These are phyloP conservation scores for Sporothrix protearum DNA, from an alignment of 2,329 filamentous ascomycete genomes.

Conservation along the genomic window DNA sequence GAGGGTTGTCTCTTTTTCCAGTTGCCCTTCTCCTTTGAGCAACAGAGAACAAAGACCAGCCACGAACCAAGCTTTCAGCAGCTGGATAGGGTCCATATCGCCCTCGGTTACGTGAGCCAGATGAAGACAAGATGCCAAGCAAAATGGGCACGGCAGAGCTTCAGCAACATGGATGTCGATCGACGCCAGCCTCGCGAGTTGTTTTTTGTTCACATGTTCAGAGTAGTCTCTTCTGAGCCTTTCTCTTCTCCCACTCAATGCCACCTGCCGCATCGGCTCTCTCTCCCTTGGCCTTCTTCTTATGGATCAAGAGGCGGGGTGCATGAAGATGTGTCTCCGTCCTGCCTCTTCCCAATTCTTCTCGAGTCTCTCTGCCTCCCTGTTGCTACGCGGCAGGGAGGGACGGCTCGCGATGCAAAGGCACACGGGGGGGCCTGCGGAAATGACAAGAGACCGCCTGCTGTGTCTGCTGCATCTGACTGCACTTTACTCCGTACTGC, in stretches of 20 bases:
- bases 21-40: background rate
- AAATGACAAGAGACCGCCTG: background rate
- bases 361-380: background rate
- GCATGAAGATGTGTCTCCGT: background rate
- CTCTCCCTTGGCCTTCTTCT: background rate
- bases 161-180: background rate
- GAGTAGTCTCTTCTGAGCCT: too few relatives aligned
- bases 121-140: constrained; percentile 10
- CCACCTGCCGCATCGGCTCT: background rate
- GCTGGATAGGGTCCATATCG: background rate
- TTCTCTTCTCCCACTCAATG: background rate
- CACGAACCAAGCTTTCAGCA: constrained; percentile 11
- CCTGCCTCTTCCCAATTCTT: too few relatives aligned
- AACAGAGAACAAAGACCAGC: background rate
- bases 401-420: constrained; percentile 7
- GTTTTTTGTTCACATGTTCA: too few relatives aligned
- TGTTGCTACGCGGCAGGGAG: background rate
- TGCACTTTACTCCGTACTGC: background rate
- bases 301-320: constrained; percentile 19
- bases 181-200: background rate
- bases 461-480: background rate
- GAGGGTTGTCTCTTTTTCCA: background rate
- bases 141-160: background rate
- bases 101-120: constrained; percentile 11
- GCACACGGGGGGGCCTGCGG: background rate